Evolutionary conservation across 768 basidiomycete genomes (phyloP).

Genomic region (Gloeopeniophorella convolvens): DNA sequence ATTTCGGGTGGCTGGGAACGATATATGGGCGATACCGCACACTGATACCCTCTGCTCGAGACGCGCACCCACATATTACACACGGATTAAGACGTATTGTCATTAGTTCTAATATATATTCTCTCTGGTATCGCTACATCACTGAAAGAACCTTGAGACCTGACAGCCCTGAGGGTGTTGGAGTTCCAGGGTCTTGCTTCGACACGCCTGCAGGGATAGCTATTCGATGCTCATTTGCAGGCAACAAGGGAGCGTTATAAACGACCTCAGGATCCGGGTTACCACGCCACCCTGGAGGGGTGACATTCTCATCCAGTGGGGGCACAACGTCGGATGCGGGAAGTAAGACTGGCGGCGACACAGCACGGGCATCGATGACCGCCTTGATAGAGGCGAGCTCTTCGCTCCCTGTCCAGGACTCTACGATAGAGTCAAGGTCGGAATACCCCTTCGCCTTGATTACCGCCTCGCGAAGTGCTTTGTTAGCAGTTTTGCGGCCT

Average conservation of each 20-base stretch:
- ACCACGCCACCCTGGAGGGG: constrained; percentile 20
- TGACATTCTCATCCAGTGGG: not conserved
- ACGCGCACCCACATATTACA: too few relatives aligned
- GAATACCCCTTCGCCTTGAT: constrained; percentile 53
- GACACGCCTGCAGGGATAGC: constrained; percentile 17
- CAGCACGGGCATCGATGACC: constrained; percentile 14
- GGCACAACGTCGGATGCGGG: not conserved
- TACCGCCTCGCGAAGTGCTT: constrained; percentile 46
- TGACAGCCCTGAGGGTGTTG: constrained; percentile 13
- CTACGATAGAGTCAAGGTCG: constrained; percentile 19
- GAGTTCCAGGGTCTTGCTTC: constrained; percentile 16
- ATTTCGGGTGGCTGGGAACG: too few relatives aligned
- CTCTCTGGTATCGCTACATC: constrained; percentile 20
- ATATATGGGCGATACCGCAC: too few relatives aligned
- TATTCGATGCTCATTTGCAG: constrained; percentile 13
- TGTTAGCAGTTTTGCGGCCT: constrained; percentile 56
- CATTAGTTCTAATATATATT: too few relatives aligned
- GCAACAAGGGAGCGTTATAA: constrained; percentile 17
- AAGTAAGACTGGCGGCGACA: constrained; percentile 1
- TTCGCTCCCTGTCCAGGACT: constrained; percentile 21
- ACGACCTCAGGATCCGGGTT: constrained; percentile 18
- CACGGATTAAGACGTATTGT: too few relatives aligned
- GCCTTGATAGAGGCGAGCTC: constrained; percentile 18
- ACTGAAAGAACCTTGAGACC: constrained; percentile 3
- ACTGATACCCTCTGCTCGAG: too few relatives aligned